These are phyloP conservation scores for Remersonia thermophila DNA, from an alignment of 2,329 filamentous ascomycete species.

Conservation along the genomic window DNA sequence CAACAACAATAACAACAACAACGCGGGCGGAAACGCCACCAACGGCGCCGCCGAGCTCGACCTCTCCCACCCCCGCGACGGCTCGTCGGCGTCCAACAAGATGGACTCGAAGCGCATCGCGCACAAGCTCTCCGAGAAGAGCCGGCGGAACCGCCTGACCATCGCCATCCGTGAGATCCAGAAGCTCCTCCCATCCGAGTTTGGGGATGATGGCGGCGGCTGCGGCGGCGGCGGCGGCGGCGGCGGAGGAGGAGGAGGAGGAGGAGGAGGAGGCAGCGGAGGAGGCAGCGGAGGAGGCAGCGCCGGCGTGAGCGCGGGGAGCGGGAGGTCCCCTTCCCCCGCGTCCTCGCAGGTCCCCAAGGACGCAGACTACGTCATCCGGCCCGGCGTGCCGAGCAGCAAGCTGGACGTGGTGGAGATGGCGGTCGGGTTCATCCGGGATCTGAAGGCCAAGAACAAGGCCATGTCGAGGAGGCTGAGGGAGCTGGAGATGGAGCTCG, in stretches of 20 bases:
- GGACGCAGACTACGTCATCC: slow-evolving; percentile 4
- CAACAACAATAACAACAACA: neutral
- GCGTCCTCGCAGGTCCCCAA: neutral
- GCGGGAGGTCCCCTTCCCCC: neutral
- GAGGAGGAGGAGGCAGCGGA: too few species aligned
- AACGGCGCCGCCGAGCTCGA: slow-evolving; percentile 1
- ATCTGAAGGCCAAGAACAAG: slow-evolving; percentile 14
- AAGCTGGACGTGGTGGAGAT: slow-evolving; percentile 19
- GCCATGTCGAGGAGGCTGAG: slow-evolving; percentile 6
- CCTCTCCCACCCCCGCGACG: slow-evolving; percentile 6
- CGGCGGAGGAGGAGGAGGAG: too few species aligned
- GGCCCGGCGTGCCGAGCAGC: slow-evolving; percentile 11
- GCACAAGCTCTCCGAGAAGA: slow-evolving; percentile 20
- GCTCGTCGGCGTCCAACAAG: slow-evolving; percentile 9
- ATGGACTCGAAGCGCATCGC: slow-evolving; percentile 15
- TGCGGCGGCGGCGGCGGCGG: neutral
- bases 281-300: too few species aligned
- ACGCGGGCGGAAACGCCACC: neutral
- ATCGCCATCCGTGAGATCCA: slow-evolving; percentile 19
- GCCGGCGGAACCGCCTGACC: slow-evolving; percentile 15
- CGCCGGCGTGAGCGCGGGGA: too few species aligned
- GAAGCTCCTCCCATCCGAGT: slow-evolving; percentile 13
- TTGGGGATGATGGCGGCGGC: neutral
- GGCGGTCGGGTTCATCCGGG: slow-evolving; percentile 16
- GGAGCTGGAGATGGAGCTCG: slow-evolving; percentile 6